A percentile compares a stretch with the other conserved stretches of the same genome.
These are phyloP conservation scores for Fraxinus baroniana DNA, from an alignment of 305 asterid species.

Conservation along the genomic window DNA sequence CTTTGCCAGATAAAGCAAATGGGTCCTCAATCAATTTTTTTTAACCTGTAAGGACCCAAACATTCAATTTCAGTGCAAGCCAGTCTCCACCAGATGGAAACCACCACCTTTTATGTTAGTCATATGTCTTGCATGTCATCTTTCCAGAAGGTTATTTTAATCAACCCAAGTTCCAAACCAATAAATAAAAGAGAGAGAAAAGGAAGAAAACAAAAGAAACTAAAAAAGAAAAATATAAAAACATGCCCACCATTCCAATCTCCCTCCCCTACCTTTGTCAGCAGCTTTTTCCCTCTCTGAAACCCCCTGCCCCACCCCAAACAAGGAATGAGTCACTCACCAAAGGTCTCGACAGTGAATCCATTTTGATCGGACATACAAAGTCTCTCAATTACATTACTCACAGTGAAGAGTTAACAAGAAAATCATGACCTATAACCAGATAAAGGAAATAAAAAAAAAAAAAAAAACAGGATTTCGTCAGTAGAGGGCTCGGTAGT, in stretches of 20 bases:
- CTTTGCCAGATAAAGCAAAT: background rate
- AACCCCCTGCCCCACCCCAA: background rate
- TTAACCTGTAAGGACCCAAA: background rate
- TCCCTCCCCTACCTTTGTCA: background rate
- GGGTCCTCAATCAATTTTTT: background rate
- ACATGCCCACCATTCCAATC: background rate
- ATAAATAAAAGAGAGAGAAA: background rate
- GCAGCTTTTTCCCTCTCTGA: background rate
- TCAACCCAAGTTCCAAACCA: background rate
- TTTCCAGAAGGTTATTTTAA: background rate
- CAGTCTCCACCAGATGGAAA: background rate
- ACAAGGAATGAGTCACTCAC: background rate
- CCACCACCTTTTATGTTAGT: background rate
- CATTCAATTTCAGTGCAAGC: background rate
- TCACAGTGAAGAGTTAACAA: background rate
- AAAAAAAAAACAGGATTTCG: background rate
- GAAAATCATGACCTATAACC: background rate
- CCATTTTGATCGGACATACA: background rate
- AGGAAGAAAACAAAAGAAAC: background rate
- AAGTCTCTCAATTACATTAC: background rate
- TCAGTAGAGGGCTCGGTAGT: background rate
- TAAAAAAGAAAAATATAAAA: background rate
- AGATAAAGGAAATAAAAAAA: background rate
- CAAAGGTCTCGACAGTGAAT: background rate
- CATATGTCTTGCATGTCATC: background rate